These are phyloP conservation scores for Harringtonia lauricola DNA, from an alignment of 2,329 filamentous ascomycete genomes.

Conservation along the genomic window DNA sequence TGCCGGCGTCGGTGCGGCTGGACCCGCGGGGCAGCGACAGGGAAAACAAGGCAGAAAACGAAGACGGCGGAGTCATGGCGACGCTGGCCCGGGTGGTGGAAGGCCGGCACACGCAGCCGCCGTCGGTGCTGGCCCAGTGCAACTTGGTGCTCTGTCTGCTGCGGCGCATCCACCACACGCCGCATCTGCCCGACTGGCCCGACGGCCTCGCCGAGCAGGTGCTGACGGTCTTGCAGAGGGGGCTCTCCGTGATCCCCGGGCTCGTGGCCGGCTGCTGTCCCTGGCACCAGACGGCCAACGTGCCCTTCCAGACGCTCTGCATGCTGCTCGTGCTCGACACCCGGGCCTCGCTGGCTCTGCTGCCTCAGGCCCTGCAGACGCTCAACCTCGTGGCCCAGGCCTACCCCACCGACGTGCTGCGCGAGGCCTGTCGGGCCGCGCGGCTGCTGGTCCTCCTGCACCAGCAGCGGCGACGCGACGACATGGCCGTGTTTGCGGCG, in stretches of 20 bases:
- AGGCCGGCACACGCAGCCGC: slow-evolving; percentile 25
- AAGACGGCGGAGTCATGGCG: slow-evolving; percentile 31
- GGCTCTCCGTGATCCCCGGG: slow-evolving; percentile 32
- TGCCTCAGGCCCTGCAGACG: slow-evolving; percentile 39
- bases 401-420: slow-evolving; percentile 35
- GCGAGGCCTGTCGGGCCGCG: slow-evolving; percentile 42
- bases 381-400: slow-evolving; percentile 27
- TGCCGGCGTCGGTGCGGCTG: slow-evolving; percentile 40
- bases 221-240: slow-evolving; percentile 31
- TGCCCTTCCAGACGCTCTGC: slow-evolving; percentile 48
- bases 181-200: slow-evolving; percentile 34
- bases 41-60: too few species aligned
- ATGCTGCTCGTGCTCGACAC: slow-evolving; percentile 44
- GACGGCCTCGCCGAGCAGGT: slow-evolving; percentile 31
- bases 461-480: slow-evolving; percentile 36
- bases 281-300: slow-evolving; percentile 50
- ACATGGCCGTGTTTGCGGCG: slow-evolving; percentile 24
- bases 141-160: slow-evolving; percentile 46
- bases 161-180: slow-evolving; percentile 31
- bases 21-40: slow-evolving; percentile 30
- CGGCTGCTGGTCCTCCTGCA: slow-evolving; percentile 41
- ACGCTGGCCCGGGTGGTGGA: slow-evolving; percentile 29
- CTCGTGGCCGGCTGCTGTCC: slow-evolving; percentile 33
- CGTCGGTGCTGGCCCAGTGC: slow-evolving; percentile 37
- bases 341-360: slow-evolving; percentile 31